phyloP scores from a whole-genome alignment of 1,139 yeast species.

The Kluyveromyces sp. region DNA sequence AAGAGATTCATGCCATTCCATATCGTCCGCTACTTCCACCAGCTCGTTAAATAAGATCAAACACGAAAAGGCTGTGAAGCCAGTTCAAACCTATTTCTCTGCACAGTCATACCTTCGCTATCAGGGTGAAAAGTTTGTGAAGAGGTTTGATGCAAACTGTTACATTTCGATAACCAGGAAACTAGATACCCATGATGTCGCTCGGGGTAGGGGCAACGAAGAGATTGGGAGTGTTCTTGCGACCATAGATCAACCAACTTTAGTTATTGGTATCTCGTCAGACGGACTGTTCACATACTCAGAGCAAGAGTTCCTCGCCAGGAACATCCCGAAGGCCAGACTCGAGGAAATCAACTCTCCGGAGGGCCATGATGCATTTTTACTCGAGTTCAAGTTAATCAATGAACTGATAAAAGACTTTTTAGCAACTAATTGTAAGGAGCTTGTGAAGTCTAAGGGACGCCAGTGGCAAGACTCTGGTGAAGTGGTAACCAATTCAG shows the following conservation, averaged over 20 bases:
- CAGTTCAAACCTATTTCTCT: conserved; percentile 83
- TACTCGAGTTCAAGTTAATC: conserved; percentile 79
- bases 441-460: conserved; percentile 34
- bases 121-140: conserved; percentile 85
- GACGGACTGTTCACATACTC: conserved; percentile 90
- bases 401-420: conserved; percentile 65
- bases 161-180: conserved; percentile 90
- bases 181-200: conserved; percentile 88
- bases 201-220: conserved; percentile 60
- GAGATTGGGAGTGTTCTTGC: conserved; percentile 44
- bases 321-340: conserved; percentile 60
- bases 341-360: conserved; percentile 76
- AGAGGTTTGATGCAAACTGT: conserved; percentile 92
- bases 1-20: conserved; percentile 17
- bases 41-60: conserved; percentile 20
- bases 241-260: conserved; percentile 61
- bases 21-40: conserved; percentile 26
- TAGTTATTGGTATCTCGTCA: conserved; percentile 81
- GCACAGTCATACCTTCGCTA: conserved; percentile 92
- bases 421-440: conserved; percentile 43
- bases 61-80: conserved; percentile 42
- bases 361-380: conserved; percentile 98
- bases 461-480: conserved; percentile 37
- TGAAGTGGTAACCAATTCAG: conserved; percentile 60
- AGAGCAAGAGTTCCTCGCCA: conserved; percentile 81